A percentile compares a stretch with the other conserved stretches of the same genome.
phyloP scores from a whole-genome alignment of 2,329 filamentous ascomycete genomes.

The Dothiorella sarmentorum region DNA sequence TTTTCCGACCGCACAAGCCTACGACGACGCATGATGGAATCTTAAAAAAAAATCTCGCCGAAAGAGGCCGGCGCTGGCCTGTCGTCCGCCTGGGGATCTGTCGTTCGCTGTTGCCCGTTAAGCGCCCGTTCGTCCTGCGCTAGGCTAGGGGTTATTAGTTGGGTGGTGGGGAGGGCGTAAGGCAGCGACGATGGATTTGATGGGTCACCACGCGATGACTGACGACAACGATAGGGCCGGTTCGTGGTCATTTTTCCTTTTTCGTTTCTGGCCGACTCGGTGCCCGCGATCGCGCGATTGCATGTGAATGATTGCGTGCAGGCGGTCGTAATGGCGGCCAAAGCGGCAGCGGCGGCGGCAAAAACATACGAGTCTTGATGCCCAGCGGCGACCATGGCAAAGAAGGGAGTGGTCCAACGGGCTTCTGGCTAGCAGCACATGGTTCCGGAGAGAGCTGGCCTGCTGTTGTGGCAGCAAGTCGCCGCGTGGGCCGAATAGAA shows the following conservation, averaged over 20 bases:
- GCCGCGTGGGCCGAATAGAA: background rate
- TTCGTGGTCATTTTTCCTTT: background rate
- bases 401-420: background rate
- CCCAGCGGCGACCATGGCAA: background rate
- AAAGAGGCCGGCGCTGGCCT: background rate
- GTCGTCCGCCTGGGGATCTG: background rate
- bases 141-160: background rate
- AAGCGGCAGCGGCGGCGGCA: background rate
- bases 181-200: background rate
- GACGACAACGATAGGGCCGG: background rate
- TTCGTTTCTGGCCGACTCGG: background rate
- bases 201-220: background rate
- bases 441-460: background rate
- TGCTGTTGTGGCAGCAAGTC: background rate
- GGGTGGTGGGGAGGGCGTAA: background rate
- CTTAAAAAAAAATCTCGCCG: conserved; percentile 5
- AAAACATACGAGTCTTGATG: background rate
- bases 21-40: too few relatives aligned
- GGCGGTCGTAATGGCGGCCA: background rate
- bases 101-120: background rate
- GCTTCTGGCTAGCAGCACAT: background rate
- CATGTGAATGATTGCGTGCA: background rate
- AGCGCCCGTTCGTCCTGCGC: background rate
- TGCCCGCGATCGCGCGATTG: background rate
- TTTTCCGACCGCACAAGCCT: background rate